Evolutionary conservation across 768 basidiomycete genomes (phyloP).

Genomic region (Podaxis sp.): DNA sequence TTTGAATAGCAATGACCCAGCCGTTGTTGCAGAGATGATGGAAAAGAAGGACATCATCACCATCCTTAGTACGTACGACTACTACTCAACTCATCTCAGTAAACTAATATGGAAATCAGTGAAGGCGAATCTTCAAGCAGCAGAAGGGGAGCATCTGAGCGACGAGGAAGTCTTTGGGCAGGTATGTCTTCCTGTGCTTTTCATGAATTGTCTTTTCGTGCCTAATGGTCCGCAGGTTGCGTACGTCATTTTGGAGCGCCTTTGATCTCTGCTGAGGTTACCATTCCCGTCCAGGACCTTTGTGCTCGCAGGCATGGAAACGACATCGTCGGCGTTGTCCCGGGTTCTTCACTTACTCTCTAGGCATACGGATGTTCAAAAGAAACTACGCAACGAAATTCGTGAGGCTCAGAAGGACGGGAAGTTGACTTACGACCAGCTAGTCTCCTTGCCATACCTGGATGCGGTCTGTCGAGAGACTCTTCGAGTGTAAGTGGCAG

Average conservation of each 20-base stretch:
- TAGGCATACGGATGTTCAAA: slow-evolving; percentile 21
- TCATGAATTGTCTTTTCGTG: not conserved
- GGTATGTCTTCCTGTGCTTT: not conserved
- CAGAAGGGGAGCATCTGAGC: slow-evolving; percentile 30
- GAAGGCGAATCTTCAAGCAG: slow-evolving; percentile 31
- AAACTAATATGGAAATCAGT: slow-evolving; percentile 22
- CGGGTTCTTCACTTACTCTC: slow-evolving; percentile 21
- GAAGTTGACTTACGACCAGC: slow-evolving; percentile 34
- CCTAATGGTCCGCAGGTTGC: slow-evolving; percentile 19
- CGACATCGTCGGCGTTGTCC: slow-evolving; percentile 22
- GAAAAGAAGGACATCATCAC: slow-evolving; percentile 48
- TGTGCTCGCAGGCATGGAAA: slow-evolving; percentile 26
- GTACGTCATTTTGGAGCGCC: slow-evolving; percentile 8
- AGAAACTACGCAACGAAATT: slow-evolving; percentile 23
- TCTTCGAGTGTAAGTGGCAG: slow-evolving; percentile 31
- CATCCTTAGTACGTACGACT: slow-evolving; percentile 38
- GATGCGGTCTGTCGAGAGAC: slow-evolving; percentile 42
- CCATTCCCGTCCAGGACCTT: slow-evolving; percentile 20
- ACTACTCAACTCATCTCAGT: not conserved
- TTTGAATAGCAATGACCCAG: slow-evolving; percentile 33
- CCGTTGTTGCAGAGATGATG: slow-evolving; percentile 31
- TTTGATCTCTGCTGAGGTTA: too few relatives aligned
- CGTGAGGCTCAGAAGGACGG: slow-evolving; percentile 22
- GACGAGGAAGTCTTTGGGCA: slow-evolving; percentile 36
- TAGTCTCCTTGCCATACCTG: slow-evolving; percentile 36